A percentile compares a stretch with the other conserved stretches of the same genome.
Conservation (phyloP, 1,284 basidiomycete species). For the Rhodotorula sp. region DNA sequence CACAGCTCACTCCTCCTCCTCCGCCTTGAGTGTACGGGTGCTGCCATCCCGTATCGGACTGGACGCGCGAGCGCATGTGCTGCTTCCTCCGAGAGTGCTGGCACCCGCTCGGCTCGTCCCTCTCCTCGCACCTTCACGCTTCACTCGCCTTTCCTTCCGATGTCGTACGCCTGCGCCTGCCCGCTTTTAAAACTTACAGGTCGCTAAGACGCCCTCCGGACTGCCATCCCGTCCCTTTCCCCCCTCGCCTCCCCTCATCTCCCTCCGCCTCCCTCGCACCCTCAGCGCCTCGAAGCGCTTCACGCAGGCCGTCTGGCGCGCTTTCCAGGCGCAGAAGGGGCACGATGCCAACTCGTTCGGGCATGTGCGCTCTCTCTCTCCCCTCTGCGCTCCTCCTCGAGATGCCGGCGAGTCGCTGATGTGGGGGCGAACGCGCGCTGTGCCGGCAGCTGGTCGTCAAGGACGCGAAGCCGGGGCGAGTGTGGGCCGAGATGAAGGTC, state of each 20-base stretch:
- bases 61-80: no score
- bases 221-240: neutral
- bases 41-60: no score
- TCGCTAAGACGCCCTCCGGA: no score
- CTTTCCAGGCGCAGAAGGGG: constrained; percentile 37
- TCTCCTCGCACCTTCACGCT: neutral
- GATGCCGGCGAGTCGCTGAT: neutral
- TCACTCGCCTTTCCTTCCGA: no score
- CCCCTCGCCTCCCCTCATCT: neutral
- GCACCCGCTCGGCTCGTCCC: neutral
- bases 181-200: rapidly evolving
- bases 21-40: no score
- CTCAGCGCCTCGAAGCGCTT: constrained; percentile 33
- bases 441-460: constrained; percentile 11
- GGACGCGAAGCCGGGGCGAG: constrained; percentile 18
- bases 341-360: constrained; percentile 38
- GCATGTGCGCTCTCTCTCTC: constrained; percentile 3
- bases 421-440: neutral
- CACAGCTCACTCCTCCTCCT: constrained; percentile 2
- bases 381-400: no score
- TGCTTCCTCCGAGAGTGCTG: neutral
- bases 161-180: neutral
- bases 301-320: constrained; percentile 37
- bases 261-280: neutral
- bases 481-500: constrained; percentile 28